Evolutionary conservation across 164 flowering plant genomes (phyloP), one percentile per base, ranked within the genome.

Genomic region (Berberis thunbergii): DNA sequence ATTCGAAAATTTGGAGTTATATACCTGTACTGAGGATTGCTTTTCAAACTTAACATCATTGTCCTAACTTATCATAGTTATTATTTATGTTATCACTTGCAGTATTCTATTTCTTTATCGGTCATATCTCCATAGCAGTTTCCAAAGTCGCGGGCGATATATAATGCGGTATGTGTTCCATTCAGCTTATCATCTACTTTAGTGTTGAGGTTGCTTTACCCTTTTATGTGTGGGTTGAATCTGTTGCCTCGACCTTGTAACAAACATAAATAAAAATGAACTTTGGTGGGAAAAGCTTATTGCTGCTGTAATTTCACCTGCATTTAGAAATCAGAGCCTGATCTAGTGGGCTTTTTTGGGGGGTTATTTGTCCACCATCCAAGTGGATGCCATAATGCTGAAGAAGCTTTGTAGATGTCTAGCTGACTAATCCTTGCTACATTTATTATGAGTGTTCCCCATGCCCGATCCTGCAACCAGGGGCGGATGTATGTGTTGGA

Each of bases 81-180:
- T 60, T 9, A 65, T 53, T 43, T 42, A 7, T 66, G 38, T 12
- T 67, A 70, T 70, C 75, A 39, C 61, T 52, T 83, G 81, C 96
- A 94, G 98, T 79, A 81, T 72, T 78, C 73, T 45, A 72, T 87
- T 75, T 88, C 97, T 64, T 69, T 94, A 41, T 94, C 98, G 12
- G 89, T 94, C 67, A 84, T 94, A 50, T 90, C 91, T 73, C 95
- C 98, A 9, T 90, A 86, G 63, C 87, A 86, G 76, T 88, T 88
- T 62, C 89, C 87, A 41, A 91, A 91, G 72, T 84, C 91, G 43
- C 81, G 66, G 79, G 79, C 82, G 45, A 84, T 94, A 68, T 94
- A 81, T 70, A 78, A 75, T 74, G 91, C 84, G 81, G 98, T 94
- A 85, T 73, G 72, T 57, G n/a, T 62, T 44, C 38, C 13, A 3